Evolutionary conservation across 805 yeast genomes (phyloP).

Genomic region (Nakazawaea wyomingensis): DNA sequence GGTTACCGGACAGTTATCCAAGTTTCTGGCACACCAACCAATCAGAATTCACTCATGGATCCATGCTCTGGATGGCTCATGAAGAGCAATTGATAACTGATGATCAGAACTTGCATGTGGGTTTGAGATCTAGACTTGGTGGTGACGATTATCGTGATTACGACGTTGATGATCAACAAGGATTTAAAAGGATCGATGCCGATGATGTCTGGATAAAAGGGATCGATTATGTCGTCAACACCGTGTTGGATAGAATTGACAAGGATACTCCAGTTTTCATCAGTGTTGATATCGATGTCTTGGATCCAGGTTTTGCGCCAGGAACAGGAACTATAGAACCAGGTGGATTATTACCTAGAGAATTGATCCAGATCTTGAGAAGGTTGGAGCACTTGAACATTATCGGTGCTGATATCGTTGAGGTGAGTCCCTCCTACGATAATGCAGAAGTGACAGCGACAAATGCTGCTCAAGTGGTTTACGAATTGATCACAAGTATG

Average conservation of each 20-base stretch:
- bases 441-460: conserved; percentile 61
- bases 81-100: conserved; percentile 60
- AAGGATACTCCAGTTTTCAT: conserved; percentile 64
- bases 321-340: conserved; percentile 60
- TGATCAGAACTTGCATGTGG: conserved; percentile 64
- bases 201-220: conserved; percentile 74
- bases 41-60: conserved; percentile 71
- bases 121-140: conserved; percentile 66
- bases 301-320: conserved; percentile 53
- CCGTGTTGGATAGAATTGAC: conserved; percentile 51
- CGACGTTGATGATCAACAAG: conserved; percentile 60
- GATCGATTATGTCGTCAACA: conserved; percentile 42
- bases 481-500: conserved; percentile 69
- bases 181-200: conserved; percentile 64
- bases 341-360: conserved; percentile 55
- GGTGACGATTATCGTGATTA: conserved; percentile 58
- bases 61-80: conserved; percentile 79
- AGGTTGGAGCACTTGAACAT: conserved; percentile 37
- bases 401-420: conserved; percentile 55
- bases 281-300: conserved; percentile 69
- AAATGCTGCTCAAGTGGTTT: conserved; percentile 68
- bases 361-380: conserved; percentile 43
- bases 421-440: conserved; percentile 61
- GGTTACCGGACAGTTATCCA: conserved; percentile 72
- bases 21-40: conserved; percentile 54